Base-by-base conservation (phyloP, 495 filamentous ascomycete genomes). In the Daldinia decipiens region DNA sequence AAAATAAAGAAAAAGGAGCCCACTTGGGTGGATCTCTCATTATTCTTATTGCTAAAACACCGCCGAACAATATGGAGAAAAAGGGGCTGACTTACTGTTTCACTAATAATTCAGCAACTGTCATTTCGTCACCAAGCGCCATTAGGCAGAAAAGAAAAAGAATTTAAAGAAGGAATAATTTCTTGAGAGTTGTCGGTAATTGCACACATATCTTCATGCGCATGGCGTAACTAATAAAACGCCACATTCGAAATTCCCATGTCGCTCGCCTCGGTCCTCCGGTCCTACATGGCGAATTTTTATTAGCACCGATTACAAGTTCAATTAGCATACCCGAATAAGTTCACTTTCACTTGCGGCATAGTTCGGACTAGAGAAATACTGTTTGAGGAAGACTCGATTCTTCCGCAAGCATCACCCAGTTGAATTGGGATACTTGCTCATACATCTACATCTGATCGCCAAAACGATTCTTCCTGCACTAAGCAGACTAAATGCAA, bases 401-500 rank as follows among this genome's bases (percentile, higher is more conserved):
- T 72, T 65, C 58, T 58, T 62, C 70, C 43, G 53, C 40, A 27
- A 55, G 59, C 60, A 53, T 60, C 39, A 57, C 61, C 70, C 70
- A 59, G 70, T 73, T 73, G 70, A 73, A 73, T 73, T 68, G 51
- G 70, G 40, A 56, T 56, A 31, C 32, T 59, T 65, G 31, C 65
- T 61, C 56, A 66, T 59, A 64, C 59, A 63, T 62, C 60, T 72
- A 68, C 64, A 68, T 65, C 45, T 29, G 55, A 58, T 68, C 64
- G 64, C 60, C 60, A 68, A 50, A 27, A 38, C 55, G 66, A 67
- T 71, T 56, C 66, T 66, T 69, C 66, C 52, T 63, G 61, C 56
- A 50, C 70, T 59, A 52, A 64, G 66, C 65, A 67, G 45, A 75
- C 52, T 63, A 72, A 74, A 74, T 71, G 67, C 68, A 72, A 73